These are phyloP conservation scores for Diaporthe nobilis DNA, from an alignment of 2,329 filamentous ascomycete genomes.

Conservation along the genomic window DNA sequence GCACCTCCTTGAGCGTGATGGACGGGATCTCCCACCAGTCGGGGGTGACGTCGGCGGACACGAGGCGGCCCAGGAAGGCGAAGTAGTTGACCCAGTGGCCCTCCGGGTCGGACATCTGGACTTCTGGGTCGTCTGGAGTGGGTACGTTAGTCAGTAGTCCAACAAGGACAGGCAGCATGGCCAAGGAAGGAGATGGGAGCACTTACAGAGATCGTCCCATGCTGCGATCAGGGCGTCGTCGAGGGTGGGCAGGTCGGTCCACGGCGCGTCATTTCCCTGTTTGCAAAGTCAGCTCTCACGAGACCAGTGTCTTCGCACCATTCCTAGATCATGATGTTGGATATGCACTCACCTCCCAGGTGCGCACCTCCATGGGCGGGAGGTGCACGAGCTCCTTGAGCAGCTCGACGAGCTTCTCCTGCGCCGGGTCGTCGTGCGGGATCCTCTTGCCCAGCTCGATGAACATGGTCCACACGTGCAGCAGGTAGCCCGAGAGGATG, in stretches of 20 bases:
- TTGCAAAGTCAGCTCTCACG: slow-evolving; percentile 1
- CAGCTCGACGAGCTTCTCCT: slow-evolving; percentile 40
- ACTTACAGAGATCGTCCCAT: slow-evolving; percentile 41
- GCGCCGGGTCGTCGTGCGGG: slow-evolving; percentile 35
- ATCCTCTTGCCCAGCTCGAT: slow-evolving; percentile 42
- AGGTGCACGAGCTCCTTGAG: slow-evolving; percentile 38
- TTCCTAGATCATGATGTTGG: neutral
- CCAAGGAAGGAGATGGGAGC: neutral
- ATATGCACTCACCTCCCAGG: slow-evolving; percentile 34
- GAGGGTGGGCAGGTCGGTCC: slow-evolving; percentile 41
- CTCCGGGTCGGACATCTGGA: slow-evolving; percentile 37
- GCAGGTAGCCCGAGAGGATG: slow-evolving; percentile 39
- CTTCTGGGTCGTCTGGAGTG: slow-evolving; percentile 36
- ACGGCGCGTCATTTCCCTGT: slow-evolving; percentile 41
- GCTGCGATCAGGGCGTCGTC: slow-evolving; percentile 39
- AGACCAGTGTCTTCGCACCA: slow-evolving; percentile 17
- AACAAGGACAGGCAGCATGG: no score
- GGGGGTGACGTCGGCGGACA: slow-evolving; percentile 38
- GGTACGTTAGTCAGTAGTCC: neutral
- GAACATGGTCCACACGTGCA: slow-evolving; percentile 42
- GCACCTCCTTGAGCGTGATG: slow-evolving; percentile 40
- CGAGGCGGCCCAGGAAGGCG: slow-evolving; percentile 40
- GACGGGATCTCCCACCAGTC: slow-evolving; percentile 42
- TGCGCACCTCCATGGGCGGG: slow-evolving; percentile 41
- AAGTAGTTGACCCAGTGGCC: slow-evolving; percentile 41